Percentiles rank a stretch among this genome's conserved stretches.
Conservation (phyloP, 129 eudicot genomes). For the Flaveria sonorensis region DNA sequence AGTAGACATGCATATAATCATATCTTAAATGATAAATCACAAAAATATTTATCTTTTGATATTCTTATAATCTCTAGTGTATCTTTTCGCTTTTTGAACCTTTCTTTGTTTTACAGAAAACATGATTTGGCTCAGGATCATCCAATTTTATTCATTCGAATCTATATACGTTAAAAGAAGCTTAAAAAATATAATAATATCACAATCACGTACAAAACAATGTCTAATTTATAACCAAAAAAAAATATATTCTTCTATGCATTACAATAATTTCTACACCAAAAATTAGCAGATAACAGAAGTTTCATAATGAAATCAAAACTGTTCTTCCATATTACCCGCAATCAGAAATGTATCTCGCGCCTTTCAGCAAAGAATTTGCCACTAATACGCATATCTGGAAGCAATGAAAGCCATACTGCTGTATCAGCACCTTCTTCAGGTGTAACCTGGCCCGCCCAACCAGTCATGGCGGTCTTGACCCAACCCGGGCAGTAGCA, state of each 20-base stretch:
- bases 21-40: too few relatives aligned
- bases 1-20: too few relatives aligned
- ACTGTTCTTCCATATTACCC: conserved; percentile 1
- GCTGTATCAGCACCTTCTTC: conserved; percentile 94
- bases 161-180: background rate
- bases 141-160: background rate
- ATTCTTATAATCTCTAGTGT: too few relatives aligned
- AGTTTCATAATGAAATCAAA: conserved; percentile 25
- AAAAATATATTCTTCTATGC: conserved; percentile 23
- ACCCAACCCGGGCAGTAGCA: conserved; percentile 99
- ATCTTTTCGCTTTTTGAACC: too few relatives aligned
- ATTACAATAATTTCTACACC: conserved; percentile 21
- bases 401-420: conserved; percentile 92
- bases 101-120: too few relatives aligned
- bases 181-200: conserved; percentile 20
- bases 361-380: conserved; percentile 96
- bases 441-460: conserved; percentile 75
- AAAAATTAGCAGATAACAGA: conserved; percentile 24
- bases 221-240: conserved; percentile 24
- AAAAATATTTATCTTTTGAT: too few relatives aligned
- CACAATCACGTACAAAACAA: conserved; percentile 23
- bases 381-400: conserved; percentile 62
- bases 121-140: too few relatives aligned
- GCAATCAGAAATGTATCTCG: conserved; percentile 65
- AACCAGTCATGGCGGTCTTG: conserved; percentile 92